phyloP scores from a whole-genome alignment of 495 filamentous ascomycete species.

The Hyaloscypha variabilis region DNA sequence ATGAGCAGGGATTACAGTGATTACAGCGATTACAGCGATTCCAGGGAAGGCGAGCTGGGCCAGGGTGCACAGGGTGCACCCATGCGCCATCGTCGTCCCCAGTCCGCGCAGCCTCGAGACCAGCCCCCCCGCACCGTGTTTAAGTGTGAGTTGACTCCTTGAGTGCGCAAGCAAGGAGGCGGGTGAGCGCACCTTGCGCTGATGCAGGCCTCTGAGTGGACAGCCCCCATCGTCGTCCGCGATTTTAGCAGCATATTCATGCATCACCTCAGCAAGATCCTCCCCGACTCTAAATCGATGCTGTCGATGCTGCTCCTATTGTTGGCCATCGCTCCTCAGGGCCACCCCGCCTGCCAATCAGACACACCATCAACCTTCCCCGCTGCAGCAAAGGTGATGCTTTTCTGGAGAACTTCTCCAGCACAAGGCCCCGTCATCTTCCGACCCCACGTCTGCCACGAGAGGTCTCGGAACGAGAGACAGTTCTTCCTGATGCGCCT shows the following conservation, averaged over 20 bases:
- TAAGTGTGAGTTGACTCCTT: too few relatives aligned
- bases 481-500: neutral
- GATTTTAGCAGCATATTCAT: neutral
- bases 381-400: neutral
- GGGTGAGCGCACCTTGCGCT: neutral
- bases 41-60: too few relatives aligned
- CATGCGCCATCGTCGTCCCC: neutral
- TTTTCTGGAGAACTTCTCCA: constrained; percentile 1
- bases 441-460: constrained; percentile 10
- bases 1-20: too few relatives aligned
- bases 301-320: too few relatives aligned
- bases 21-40: too few relatives aligned
- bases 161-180: neutral
- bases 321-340: neutral
- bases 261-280: neutral
- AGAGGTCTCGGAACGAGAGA: neutral
- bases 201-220: neutral
- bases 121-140: neutral
- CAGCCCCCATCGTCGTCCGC: neutral
- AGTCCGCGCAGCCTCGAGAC: too few relatives aligned
- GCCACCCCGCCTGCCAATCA: neutral
- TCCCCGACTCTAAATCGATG: neutral
- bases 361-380: neutral
- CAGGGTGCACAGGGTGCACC: too few relatives aligned
- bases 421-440: constrained; percentile 13